These are phyloP conservation scores for Salicornia ramosissima DNA, from an alignment of 148 eudicot genomes.

Conservation along the genomic window DNA sequence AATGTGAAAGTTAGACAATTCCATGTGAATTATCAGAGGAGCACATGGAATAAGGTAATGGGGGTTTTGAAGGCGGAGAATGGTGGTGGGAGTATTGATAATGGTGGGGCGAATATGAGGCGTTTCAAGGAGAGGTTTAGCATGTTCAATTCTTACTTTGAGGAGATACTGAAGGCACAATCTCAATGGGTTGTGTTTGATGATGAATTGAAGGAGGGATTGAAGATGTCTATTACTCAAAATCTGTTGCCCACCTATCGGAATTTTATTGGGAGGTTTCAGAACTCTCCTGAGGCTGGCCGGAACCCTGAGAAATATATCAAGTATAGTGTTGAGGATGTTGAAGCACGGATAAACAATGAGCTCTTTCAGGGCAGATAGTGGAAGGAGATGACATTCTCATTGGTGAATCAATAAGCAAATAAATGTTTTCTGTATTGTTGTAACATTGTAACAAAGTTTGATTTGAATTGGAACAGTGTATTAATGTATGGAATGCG, in stretches of 20 bases:
- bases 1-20: conserved; percentile 63
- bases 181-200: conserved; percentile 81
- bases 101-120: conserved; percentile 32
- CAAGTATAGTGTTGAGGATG: conserved; percentile 62
- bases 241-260: conserved; percentile 60
- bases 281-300: conserved; percentile 49
- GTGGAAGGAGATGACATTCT: conserved; percentile 28
- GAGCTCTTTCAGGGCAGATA: conserved; percentile 63
- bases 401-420: conserved; percentile 1
- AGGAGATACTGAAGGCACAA: conserved; percentile 61
- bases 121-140: conserved; percentile 72
- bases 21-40: conserved; percentile 70
- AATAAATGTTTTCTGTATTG: neutral
- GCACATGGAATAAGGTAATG: conserved; percentile 77
- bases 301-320: conserved; percentile 71
- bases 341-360: conserved; percentile 56
- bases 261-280: conserved; percentile 64
- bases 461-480: conserved; percentile 11
- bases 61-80: conserved; percentile 63
- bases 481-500: conserved; percentile 18
- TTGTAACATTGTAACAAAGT: conserved; percentile 20
- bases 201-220: conserved; percentile 68
- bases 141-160: conserved; percentile 64
- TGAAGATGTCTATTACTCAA: conserved; percentile 46
- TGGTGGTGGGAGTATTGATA: conserved; percentile 23